phyloP scores from a whole-genome alignment of 345 rosid species.

The Eucalyptus decipiens region DNA sequence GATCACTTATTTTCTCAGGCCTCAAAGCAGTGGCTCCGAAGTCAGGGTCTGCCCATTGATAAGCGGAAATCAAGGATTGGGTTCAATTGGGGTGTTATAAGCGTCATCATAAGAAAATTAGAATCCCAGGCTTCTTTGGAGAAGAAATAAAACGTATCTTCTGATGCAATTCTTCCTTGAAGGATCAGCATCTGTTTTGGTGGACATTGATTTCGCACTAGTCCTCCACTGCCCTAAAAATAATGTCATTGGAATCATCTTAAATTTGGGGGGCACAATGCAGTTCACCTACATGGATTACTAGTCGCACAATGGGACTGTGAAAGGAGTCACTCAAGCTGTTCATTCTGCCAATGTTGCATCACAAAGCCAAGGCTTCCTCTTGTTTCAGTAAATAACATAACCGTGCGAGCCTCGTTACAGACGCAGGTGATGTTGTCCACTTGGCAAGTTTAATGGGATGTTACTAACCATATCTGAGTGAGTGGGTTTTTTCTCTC shows the following conservation, averaged over 20 bases:
- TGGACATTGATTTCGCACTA: neutral
- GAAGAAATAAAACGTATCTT: neutral
- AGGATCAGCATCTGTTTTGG: neutral
- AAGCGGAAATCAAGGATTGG: constrained; percentile 69
- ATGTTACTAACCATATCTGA: neutral
- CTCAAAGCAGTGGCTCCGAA: constrained; percentile 60
- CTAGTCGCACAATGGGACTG: neutral
- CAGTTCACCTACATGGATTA: neutral
- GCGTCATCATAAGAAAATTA: constrained; percentile 42
- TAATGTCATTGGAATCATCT: neutral
- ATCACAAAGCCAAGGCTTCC: neutral
- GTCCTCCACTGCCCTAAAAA: neutral
- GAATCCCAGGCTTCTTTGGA: constrained; percentile 27
- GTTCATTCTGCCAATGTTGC: neutral
- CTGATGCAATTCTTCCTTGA: neutral
- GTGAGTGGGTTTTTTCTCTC: neutral
- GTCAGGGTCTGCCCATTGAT: constrained; percentile 45
- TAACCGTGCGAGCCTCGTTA: neutral
- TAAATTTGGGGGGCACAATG: neutral
- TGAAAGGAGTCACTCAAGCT: neutral
- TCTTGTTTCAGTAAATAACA: neutral
- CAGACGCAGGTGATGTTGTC: neutral
- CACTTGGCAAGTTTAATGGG: neutral
- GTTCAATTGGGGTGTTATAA: constrained; percentile 59
- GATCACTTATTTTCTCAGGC: constrained; percentile 61